Evolutionary conservation across 495 filamentous ascomycete genomes (phyloP), one percentile per base, ranked within the genome.

Genomic region (Neurospora sp.): DNA sequence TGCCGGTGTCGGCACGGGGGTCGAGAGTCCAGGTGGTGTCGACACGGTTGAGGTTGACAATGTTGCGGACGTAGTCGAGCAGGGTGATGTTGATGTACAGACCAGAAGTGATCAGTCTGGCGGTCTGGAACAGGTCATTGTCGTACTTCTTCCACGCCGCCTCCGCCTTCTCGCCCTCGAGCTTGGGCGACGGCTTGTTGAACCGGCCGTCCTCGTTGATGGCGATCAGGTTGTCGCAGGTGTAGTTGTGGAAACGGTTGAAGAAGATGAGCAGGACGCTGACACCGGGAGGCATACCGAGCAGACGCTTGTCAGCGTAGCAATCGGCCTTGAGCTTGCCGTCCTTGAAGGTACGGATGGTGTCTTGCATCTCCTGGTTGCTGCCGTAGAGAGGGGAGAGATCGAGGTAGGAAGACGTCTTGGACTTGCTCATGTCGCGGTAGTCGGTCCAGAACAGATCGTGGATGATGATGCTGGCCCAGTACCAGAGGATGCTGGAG

Each of bases 401-500:
- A 3, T 31, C 27, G 27, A 31, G 27, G 27, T 31, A 31, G 27
- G 27, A 31, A 31, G 27, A 31, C 27, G 27, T 31, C 27, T 31
- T 84, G 35, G 89, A 92, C 69, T 86, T 89, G 70, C 82, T 83
- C 73, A 79, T 80, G 71, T 86, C 83, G 4, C 72, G 77, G 70
- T 82, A 75, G 74, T 82, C 81, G n/a, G 81, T 82, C 79, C 81
- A 81, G 71, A 82, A 82, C 3, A 82, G 75, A 39, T 83, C 91
- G 75, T 97, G 94, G 76, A 96, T 97, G 73, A 97, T 94, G 71
- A 97, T 93, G 17, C 90, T 92, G 8, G 93, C 94, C 78, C 94
- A 88, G 75, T 98, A 94, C 85, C 94, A 98, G 14, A 98, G 82
- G 71, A 97, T 86, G 76, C 92, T 95, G 1, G 94, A 97, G 22